Conservation (phyloP, 148 eudicot genomes). For the Rhododendron griersonianum region DNA sequence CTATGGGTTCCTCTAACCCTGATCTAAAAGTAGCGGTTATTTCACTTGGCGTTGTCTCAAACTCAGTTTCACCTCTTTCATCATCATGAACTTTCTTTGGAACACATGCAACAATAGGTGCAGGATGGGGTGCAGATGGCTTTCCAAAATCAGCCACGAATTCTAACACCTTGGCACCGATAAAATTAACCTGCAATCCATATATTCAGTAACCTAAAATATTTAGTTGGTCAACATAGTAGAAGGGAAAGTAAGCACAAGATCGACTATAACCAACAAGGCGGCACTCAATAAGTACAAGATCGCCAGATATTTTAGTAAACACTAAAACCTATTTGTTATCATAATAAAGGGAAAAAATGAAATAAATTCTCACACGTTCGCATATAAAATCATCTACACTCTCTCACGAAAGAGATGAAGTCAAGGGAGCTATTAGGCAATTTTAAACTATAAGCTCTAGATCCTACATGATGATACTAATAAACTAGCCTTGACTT, state of each 20-base stretch:
- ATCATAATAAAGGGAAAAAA: too few relatives aligned
- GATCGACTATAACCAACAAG: too few relatives aligned
- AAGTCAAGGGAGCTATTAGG: not conserved
- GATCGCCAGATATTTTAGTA: not conserved
- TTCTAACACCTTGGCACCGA: conserved; percentile 83
- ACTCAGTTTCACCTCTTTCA: conserved; percentile 71
- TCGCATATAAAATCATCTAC: not conserved
- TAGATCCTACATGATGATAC: not conserved
- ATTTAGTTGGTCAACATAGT: too few relatives aligned
- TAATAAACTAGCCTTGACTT: too few relatives aligned
- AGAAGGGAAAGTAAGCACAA: too few relatives aligned
- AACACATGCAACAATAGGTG: conserved; percentile 96
- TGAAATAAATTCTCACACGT: not conserved
- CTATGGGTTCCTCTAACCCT: conserved; percentile 86
- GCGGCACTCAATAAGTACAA: not conserved
- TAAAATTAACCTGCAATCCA: conserved; percentile 62
- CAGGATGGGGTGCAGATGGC: conserved; percentile 88
- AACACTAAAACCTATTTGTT: too few relatives aligned
- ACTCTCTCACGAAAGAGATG: not conserved
- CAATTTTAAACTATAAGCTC: not conserved
- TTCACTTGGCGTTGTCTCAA: conserved; percentile 64
- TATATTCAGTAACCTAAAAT: not conserved
- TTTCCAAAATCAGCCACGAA: conserved; percentile 81
- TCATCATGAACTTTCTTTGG: conserved; percentile 77
- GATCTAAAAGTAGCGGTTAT: conserved; percentile 69